A percentile compares a stretch with the other conserved stretches of the same genome.
Evolutionary conservation across 352 stramenopile species (phyloP).

Genomic region (Pelagophyceae sp.): DNA sequence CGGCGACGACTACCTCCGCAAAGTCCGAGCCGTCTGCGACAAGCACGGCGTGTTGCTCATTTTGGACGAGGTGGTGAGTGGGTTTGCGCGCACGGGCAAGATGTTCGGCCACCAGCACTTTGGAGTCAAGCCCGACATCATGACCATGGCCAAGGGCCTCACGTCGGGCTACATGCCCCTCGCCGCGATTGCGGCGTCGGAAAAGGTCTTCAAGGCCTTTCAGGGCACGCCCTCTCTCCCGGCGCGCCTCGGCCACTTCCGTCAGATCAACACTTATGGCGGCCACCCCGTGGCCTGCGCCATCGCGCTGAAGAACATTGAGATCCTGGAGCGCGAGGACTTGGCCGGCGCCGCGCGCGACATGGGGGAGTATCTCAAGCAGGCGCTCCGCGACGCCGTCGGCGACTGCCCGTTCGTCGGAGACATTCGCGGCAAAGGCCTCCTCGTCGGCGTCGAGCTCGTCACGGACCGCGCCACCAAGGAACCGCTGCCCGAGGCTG

Average conservation of each 20-base stretch:
- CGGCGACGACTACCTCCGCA: slow-evolving; percentile 63
- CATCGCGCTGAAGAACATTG: slow-evolving; percentile 11
- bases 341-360: background rate
- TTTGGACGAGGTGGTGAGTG: slow-evolving; percentile 72
- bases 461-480: background rate
- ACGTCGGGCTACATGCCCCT: slow-evolving; percentile 16
- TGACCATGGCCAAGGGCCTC: slow-evolving; percentile 70
- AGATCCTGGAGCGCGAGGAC: slow-evolving; percentile 11
- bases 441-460: slow-evolving; percentile 20
- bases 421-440: slow-evolving; percentile 6
- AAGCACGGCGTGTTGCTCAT: slow-evolving; percentile 73
- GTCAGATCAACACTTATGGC: slow-evolving; percentile 15
- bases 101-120: slow-evolving; percentile 59
- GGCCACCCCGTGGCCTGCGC: slow-evolving; percentile 17
- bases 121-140: slow-evolving; percentile 68
- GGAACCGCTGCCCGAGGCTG: background rate
- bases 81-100: slow-evolving; percentile 64
- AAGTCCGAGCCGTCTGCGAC: slow-evolving; percentile 64
- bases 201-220: background rate
- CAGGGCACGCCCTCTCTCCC: background rate
- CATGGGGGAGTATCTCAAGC: background rate
- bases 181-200: background rate
- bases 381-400: background rate
- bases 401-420: background rate
- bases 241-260: slow-evolving; percentile 1